Conservation (phyloP, 768 basidiomycete species). For the Punctularia strigosozonata region DNA sequence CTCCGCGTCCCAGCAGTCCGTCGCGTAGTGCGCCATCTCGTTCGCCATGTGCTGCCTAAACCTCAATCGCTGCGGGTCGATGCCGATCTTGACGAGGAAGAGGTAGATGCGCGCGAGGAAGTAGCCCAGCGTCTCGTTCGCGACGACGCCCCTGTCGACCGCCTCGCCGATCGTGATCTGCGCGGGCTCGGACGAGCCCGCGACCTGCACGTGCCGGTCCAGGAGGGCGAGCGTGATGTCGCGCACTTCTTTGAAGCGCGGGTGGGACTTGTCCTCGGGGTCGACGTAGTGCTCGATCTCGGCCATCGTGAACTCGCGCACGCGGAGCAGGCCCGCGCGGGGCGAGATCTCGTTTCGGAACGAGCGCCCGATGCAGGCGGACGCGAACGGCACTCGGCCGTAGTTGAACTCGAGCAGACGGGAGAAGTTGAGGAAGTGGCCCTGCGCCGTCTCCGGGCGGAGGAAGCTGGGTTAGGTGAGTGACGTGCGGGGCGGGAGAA, state of each 20-base stretch:
- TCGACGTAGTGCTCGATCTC: slow-evolving; percentile 99
- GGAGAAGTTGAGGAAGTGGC: slow-evolving; percentile 97
- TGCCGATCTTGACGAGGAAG: slow-evolving; percentile 85
- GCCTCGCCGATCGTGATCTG: slow-evolving; percentile 81
- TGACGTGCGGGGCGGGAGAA: neutral
- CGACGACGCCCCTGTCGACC: slow-evolving; percentile 74
- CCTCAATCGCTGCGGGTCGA: slow-evolving; percentile 70
- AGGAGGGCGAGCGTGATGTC: slow-evolving; percentile 68
- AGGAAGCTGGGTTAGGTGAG: slow-evolving; percentile 49
- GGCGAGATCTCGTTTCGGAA: slow-evolving; percentile 99
- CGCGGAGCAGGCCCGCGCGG: slow-evolving; percentile 88
- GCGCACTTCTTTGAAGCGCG: slow-evolving; percentile 71
- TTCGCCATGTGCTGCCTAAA: slow-evolving; percentile 99
- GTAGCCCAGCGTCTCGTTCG: slow-evolving; percentile 96
- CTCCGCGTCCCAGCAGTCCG: slow-evolving; percentile 99
- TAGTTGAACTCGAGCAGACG: slow-evolving; percentile 98
- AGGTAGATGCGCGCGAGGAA: slow-evolving; percentile 88
- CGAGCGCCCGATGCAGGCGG: slow-evolving; percentile 89
- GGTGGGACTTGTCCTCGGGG: slow-evolving; percentile 82
- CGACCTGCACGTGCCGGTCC: slow-evolving; percentile 71
- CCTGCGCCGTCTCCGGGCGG: slow-evolving; percentile 96
- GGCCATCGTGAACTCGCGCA: slow-evolving; percentile 98
- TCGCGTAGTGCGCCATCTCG: slow-evolving; percentile 99
- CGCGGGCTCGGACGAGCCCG: slow-evolving; percentile 53
- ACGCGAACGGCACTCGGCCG: slow-evolving; percentile 90